Conservation (phyloP, 257 asterid species). For the Salvia splendens region DNA sequence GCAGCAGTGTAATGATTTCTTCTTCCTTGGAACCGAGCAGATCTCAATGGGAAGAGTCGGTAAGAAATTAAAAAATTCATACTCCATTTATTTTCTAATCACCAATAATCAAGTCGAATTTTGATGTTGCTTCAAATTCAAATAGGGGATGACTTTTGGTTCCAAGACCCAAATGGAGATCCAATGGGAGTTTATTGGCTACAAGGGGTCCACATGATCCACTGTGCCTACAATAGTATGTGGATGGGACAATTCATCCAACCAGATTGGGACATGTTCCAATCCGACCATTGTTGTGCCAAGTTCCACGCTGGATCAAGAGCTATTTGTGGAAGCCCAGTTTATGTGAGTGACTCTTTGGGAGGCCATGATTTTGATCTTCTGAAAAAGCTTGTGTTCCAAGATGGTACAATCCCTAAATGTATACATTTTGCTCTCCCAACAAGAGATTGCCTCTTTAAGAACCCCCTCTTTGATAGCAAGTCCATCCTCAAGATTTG, state of each 20-base stretch:
- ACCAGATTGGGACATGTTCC: conserved; percentile 91
- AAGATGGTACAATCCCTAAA: conserved; percentile 66
- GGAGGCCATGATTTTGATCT: conserved; percentile 73
- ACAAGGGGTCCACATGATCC: conserved; percentile 90
- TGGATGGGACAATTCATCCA: conserved; percentile 87
- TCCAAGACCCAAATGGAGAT: conserved; percentile 80
- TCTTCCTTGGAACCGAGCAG: conserved; percentile 68
- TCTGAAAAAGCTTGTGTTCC: conserved; percentile 56
- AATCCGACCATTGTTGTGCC: conserved; percentile 67
- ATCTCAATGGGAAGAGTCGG: conserved; percentile 84
- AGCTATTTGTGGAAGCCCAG: conserved; percentile 81
- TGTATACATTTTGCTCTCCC: conserved; percentile 77
- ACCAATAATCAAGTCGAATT: not conserved
- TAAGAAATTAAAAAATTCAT: conserved; percentile 23
- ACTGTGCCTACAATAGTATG: conserved; percentile 80
- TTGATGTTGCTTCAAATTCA: not conserved
- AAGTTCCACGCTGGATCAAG: conserved; percentile 79
- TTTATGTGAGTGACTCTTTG: conserved; percentile 73
- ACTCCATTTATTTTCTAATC: too few species aligned
- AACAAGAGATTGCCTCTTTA: conserved; percentile 75
- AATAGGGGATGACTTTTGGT: conserved; percentile 81
- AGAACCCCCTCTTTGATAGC: conserved; percentile 72
- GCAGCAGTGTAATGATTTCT: conserved; percentile 84
- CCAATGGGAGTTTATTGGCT: conserved; percentile 84
- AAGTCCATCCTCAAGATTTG: conserved; percentile 71